phyloP scores from a whole-genome alignment of 805 yeast genomes.

The Zygosaccharomyces lentus region DNA sequence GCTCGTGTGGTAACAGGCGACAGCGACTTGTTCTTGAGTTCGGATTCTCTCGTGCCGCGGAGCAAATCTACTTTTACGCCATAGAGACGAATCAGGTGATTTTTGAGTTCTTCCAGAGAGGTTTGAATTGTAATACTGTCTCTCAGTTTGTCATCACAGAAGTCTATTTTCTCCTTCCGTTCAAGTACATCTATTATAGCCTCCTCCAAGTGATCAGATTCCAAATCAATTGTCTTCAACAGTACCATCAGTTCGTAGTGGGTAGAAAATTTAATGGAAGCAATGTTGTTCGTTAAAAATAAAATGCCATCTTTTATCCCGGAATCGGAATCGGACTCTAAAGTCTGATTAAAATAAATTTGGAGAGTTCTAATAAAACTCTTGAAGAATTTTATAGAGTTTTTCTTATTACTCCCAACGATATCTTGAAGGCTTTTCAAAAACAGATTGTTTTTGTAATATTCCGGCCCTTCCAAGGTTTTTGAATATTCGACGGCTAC shows the following conservation, averaged over 20 bases:
- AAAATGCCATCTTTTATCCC: conserved; percentile 16
- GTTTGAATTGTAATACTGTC: conserved; percentile 14
- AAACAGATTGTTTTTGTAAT: conserved; percentile 14
- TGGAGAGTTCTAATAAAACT: conserved; percentile 15
- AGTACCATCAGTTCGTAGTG: conserved; percentile 23
- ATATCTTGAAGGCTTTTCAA: conserved; percentile 18
- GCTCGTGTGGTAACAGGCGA: not conserved
- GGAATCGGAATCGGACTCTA: conserved; percentile 8
- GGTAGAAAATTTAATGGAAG: conserved; percentile 17
- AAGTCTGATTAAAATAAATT: conserved; percentile 10
- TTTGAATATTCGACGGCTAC: conserved; percentile 45
- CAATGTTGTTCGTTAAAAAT: conserved; percentile 23
- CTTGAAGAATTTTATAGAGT: conserved; percentile 17
- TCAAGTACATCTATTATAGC: conserved; percentile 18
- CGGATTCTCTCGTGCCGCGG: conserved; percentile 16
- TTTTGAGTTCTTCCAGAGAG: conserved; percentile 14
- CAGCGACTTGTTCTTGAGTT: conserved; percentile 15
- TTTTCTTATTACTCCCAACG: conserved; percentile 18
- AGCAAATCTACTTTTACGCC: conserved; percentile 18
- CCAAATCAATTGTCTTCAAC: conserved; percentile 19
- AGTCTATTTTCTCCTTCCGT: not conserved
- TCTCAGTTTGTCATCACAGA: not conserved
- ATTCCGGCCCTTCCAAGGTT: conserved; percentile 4
- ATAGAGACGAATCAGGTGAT: conserved; percentile 12
- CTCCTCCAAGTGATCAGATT: conserved; percentile 27